Conservation (phyloP, 148 eudicot species). For the Persicaria maculosa region DNA sequence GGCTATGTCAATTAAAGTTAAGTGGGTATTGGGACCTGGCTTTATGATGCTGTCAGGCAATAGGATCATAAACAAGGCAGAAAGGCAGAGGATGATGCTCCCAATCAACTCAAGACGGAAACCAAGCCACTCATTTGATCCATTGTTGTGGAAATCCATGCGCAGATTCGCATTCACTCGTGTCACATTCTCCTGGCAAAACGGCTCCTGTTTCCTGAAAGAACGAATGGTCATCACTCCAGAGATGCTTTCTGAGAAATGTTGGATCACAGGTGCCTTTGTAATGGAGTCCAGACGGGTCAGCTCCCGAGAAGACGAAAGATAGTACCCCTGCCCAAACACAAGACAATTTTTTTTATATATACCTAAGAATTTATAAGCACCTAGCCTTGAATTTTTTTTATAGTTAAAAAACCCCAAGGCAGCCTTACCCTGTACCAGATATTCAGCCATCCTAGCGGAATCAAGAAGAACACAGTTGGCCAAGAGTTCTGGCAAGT, state of each 20-base stretch:
- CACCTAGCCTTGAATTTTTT: no score
- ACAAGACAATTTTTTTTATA: not conserved
- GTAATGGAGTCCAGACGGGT: slow-evolving; percentile 91
- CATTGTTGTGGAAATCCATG: slow-evolving; percentile 91
- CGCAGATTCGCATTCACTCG: slow-evolving; percentile 64
- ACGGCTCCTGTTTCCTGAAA: slow-evolving; percentile 65
- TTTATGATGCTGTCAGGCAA: slow-evolving; percentile 72
- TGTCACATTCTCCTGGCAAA: slow-evolving; percentile 59
- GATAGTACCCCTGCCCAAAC: slow-evolving; percentile 55
- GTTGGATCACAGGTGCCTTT: slow-evolving; percentile 90
- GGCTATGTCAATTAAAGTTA: not conserved
- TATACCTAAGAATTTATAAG: no score
- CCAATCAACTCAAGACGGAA: slow-evolving; percentile 85
- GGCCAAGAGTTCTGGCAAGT: slow-evolving; percentile 98
- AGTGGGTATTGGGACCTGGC: slow-evolving; percentile 45
- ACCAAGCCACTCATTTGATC: slow-evolving; percentile 90
- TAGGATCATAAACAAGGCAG: slow-evolving; percentile 70
- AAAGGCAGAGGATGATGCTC: slow-evolving; percentile 62
- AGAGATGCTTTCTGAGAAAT: slow-evolving; percentile 91
- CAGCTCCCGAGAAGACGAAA: slow-evolving; percentile 84
- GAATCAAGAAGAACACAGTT: slow-evolving; percentile 64
- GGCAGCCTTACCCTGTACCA: slow-evolving; percentile 69
- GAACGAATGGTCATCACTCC: slow-evolving; percentile 95
- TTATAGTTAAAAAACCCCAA: no score
- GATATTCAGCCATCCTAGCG: slow-evolving; percentile 82